Percentiles rank a stretch among this genome's conserved stretches.
Evolutionary conservation across 345 rosid species (phyloP).

Genomic region (Sisymbrium irio): DNA sequence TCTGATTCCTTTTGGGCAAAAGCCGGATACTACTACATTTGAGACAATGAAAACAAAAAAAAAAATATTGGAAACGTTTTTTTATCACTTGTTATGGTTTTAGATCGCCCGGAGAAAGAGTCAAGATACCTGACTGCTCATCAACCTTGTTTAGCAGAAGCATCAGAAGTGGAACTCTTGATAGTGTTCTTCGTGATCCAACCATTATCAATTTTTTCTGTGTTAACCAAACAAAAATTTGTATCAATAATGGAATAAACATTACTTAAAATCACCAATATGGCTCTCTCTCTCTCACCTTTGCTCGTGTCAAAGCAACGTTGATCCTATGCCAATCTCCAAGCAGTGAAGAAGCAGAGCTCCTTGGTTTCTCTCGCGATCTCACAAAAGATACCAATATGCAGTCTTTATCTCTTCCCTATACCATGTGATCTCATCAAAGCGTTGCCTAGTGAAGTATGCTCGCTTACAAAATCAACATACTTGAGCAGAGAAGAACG

Average conservation of each 20-base stretch:
- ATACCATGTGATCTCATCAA: conserved; percentile 21
- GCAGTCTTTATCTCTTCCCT: conserved; percentile 98
- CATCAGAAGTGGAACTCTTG: conserved; percentile 75
- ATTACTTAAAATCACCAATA: conserved; percentile 4
- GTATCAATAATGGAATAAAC: background rate
- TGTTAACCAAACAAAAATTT: background rate
- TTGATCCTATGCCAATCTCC: conserved; percentile 98
- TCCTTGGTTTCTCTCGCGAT: conserved; percentile 62
- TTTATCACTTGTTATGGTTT: conserved; percentile 7
- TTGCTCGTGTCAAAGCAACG: conserved; percentile 90
- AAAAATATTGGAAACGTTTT: background rate
- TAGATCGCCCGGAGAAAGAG: conserved; percentile 29
- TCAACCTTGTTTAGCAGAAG: conserved; percentile 72
- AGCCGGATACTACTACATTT: background rate
- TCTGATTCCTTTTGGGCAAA: background rate
- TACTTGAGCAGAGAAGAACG: background rate
- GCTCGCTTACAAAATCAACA: background rate
- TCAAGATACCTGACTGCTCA: conserved; percentile 65
- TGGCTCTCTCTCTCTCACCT: conserved; percentile 44
- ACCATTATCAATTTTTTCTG: conserved; percentile 95
- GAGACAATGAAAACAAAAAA: background rate
- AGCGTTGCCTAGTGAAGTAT: background rate
- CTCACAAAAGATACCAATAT: conserved; percentile 83
- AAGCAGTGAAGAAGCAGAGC: conserved; percentile 62
- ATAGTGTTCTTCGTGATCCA: conserved; percentile 73